phyloP scores from a whole-genome alignment of 306 rosid genomes.

The Chamaecrista fasciculata region DNA sequence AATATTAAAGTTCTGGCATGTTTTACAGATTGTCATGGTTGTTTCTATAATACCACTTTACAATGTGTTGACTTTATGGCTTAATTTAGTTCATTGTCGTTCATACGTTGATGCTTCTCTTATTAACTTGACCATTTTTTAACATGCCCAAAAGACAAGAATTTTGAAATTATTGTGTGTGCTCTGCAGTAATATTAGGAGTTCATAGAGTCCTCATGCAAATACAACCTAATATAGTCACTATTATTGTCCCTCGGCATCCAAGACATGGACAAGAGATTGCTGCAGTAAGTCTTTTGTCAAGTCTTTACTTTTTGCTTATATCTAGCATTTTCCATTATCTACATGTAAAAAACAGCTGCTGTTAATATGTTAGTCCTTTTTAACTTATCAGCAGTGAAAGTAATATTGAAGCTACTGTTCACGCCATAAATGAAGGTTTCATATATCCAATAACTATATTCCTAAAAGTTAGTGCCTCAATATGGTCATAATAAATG shows the following conservation, averaged over 20 bases:
- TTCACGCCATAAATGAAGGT: not conserved
- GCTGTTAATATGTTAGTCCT: not conserved
- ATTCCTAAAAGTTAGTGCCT: not conserved
- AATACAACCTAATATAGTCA: conserved; percentile 59
- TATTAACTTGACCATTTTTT: conserved; percentile 7
- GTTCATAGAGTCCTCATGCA: conserved; percentile 62
- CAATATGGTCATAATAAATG: not conserved
- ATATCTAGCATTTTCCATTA: not conserved
- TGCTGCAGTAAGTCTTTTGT: conserved; percentile 53
- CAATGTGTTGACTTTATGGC: not conserved
- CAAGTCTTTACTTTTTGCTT: conserved; percentile 8
- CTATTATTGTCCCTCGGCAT: conserved; percentile 80
- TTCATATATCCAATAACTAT: not conserved
- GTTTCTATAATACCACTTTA: conserved; percentile 7
- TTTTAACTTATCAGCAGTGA: not conserved
- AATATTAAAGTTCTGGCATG: conserved; percentile 21
- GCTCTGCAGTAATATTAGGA: conserved; percentile 69
- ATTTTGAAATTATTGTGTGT: conserved; percentile 18
- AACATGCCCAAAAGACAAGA: not conserved
- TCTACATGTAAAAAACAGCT: not conserved
- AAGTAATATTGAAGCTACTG: conserved; percentile 16
- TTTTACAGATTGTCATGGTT: not conserved
- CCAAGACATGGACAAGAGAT: conserved; percentile 77
- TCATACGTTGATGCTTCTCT: not conserved
- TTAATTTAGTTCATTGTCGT: not conserved